Base-by-base conservation (phyloP, 1,284 basidiomycete species). In the Tilletia walkeri region DNA sequence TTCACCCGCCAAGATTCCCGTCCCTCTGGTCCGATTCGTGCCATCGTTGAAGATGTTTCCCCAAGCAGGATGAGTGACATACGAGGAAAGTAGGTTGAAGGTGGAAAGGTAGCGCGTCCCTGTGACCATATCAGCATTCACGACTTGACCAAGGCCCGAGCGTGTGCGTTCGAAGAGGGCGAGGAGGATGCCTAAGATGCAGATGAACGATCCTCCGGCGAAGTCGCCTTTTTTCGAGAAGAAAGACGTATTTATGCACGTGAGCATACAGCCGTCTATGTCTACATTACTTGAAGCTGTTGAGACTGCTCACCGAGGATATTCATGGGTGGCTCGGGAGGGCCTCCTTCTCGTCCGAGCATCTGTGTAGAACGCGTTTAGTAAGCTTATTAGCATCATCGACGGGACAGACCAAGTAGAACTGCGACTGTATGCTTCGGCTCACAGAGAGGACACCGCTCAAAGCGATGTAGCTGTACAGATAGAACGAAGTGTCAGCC, bases 121-220 rank as follows among this genome's bases (percentile, higher is more conserved):
- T 10, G 91, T 89, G 20, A 93, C 90, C 92, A 94, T 92, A 80
- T 94, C 89, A 1, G 88, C 86, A 71, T 91, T 87, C 53, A 94
- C 89, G 6, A 93, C 86, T 82, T 93, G 91, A 4, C 92, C 92
- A 36, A 79, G 78, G 3, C 86, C 89, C 73, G 87, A 90, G 67
- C 83, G 86, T 36, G 84, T 84, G 61, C 91, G 87, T 78, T 92
- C 89, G 63, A 91, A 81, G 18, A 94, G 85, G 0, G 92, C 92
- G 5, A 93, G 85, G 10, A 93, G 86, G 73, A 93, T 90, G 4
- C 92, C 92, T 24, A 89, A 80, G 0, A 88, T 89, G 76, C 91
- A 92, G 71, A 89, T 88, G 49, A 92, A 82, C 3, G 91, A 91
- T 7, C 92, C 92, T 3, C 92, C 92, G 1, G 90, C 92, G 83